phyloP scores from a whole-genome alignment of 345 rosid genomes.

The Lumnitzera littorea region DNA sequence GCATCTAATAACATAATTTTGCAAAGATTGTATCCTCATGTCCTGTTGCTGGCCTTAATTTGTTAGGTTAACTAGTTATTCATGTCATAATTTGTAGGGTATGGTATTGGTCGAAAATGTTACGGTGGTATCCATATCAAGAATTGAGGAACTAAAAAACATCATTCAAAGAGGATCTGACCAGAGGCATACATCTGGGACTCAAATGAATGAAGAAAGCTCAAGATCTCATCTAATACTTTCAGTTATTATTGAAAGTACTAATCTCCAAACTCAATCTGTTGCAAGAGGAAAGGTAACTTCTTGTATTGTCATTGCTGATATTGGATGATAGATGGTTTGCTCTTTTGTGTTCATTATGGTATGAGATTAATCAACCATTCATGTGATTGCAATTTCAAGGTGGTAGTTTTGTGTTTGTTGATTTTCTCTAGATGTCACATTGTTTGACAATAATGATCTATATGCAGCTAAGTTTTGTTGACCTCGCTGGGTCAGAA shows the following conservation, averaged over 20 bases:
- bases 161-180: constrained; percentile 83
- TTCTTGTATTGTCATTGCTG: not conserved
- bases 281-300: constrained; percentile 93
- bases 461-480: constrained; percentile 77
- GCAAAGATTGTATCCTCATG: too few species aligned
- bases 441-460: constrained; percentile 2
- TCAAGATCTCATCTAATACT: constrained; percentile 92
- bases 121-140: constrained; percentile 61
- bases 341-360: not conserved
- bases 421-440: not conserved
- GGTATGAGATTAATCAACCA: too few species aligned
- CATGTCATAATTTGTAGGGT: constrained; percentile 42
- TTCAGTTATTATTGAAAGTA: constrained; percentile 84
- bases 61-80: too few species aligned
- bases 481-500: constrained; percentile 97
- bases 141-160: constrained; percentile 57
- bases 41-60: too few species aligned
- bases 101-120: constrained; percentile 90
- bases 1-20: too few species aligned
- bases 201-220: constrained; percentile 96
- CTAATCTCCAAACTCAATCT: constrained; percentile 90
- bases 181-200: constrained; percentile 74
- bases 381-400: not conserved
- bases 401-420: not conserved
- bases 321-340: not conserved